Conservation (phyloP, 2,329 filamentous ascomycete species). For the Monilinia fructicola region DNA sequence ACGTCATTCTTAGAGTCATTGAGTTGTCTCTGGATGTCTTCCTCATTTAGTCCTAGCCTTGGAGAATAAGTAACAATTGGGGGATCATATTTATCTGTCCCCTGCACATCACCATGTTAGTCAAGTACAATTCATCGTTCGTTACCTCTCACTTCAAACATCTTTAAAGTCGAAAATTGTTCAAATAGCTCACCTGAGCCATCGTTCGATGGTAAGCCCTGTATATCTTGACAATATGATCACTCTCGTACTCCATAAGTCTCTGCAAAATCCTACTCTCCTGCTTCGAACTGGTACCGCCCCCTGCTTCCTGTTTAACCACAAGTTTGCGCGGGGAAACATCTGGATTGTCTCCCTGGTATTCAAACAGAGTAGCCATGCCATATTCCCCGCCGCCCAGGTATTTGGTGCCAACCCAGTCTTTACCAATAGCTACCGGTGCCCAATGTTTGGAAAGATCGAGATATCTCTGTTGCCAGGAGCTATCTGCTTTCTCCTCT, state of each 20-base stretch:
- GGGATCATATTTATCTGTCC: neutral
- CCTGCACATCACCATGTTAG: neutral
- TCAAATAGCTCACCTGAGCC: neutral
- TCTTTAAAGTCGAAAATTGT: neutral
- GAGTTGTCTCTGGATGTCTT: neutral
- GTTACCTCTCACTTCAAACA: too few relatives aligned
- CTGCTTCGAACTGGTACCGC: neutral
- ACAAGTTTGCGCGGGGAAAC: neutral
- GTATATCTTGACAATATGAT: conserved; percentile 19
- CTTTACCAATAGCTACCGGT: conserved; percentile 9
- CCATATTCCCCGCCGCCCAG: conserved; percentile 14
- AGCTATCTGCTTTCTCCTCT: too few relatives aligned
- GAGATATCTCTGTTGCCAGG: neutral
- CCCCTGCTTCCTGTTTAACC: conserved; percentile 16
- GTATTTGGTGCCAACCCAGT: conserved; percentile 13
- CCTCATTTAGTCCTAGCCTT: neutral
- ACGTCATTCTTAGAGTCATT: neutral
- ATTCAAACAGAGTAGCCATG: conserved; percentile 17
- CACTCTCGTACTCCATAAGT: conserved; percentile 18
- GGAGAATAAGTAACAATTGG: neutral
- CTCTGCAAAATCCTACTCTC: conserved; percentile 3
- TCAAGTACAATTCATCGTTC: neutral
- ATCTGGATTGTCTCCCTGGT: neutral
- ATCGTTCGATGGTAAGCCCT: conserved; percentile 14
- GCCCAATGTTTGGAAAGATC: neutral